A percentile compares a stretch with the other conserved stretches of the same genome.
Conservation (phyloP, 169 alveolate genomes). For the Plasmodium gonderi region DNA sequence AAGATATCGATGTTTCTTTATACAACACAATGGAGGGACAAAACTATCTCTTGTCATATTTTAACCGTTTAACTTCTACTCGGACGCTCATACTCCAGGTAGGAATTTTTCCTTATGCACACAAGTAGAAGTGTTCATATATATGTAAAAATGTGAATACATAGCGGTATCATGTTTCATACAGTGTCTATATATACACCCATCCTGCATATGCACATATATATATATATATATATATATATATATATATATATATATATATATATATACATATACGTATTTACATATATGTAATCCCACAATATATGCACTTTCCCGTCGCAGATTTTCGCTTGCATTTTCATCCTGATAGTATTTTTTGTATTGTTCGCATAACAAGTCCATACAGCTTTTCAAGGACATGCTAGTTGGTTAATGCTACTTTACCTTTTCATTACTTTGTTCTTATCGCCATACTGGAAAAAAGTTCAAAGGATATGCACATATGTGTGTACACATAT, state of each 20-base stretch:
- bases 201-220: too few relatives aligned
- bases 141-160: too few relatives aligned
- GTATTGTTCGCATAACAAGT: slow-evolving; percentile 22
- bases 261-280: not conserved
- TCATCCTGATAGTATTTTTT: slow-evolving; percentile 51
- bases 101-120: not conserved
- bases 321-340: slow-evolving; percentile 53
- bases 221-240: too few relatives aligned
- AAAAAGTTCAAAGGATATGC: not conserved
- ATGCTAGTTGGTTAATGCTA: not conserved
- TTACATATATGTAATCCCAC: too few relatives aligned
- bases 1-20: slow-evolving; percentile 81
- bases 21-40: slow-evolving; percentile 79
- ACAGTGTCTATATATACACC: too few relatives aligned
- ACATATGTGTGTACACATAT: too few relatives aligned
- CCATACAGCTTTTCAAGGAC: not conserved
- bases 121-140: not conserved
- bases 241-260: too few relatives aligned
- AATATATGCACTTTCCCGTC: not conserved
- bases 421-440: not conserved
- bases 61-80: slow-evolving; percentile 22
- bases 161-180: too few relatives aligned
- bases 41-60: slow-evolving; percentile 31
- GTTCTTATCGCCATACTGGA: not conserved
- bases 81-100: slow-evolving; percentile 59